A percentile compares a stretch with the other conserved stretches of the same genome.
Evolutionary conservation across 2,329 filamentous ascomycete species (phyloP).

Genomic region (Xylariaceae sp.): DNA sequence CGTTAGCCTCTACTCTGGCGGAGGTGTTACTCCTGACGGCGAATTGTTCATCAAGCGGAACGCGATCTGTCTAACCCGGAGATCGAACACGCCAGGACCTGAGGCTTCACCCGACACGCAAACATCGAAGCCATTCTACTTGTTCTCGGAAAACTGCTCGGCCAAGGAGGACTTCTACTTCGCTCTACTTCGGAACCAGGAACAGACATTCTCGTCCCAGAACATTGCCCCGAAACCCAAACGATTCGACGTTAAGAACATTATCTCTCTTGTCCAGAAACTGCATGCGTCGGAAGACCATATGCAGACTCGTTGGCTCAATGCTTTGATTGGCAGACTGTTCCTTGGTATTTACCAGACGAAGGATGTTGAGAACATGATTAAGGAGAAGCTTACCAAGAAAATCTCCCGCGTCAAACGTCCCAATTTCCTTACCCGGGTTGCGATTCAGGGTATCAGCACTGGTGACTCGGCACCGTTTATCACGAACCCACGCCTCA

Average conservation of each 20-base stretch:
- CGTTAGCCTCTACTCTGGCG: constrained; percentile 78
- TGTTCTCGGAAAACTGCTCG: constrained; percentile 92
- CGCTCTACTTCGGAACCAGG: constrained; percentile 78
- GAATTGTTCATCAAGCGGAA: constrained; percentile 96
- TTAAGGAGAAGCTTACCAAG: constrained; percentile 84
- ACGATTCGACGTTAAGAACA: constrained; percentile 75
- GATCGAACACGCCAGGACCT: constrained; percentile 40
- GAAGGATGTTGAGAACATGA: constrained; percentile 68
- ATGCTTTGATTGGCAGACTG: constrained; percentile 80
- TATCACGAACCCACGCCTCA: constrained; percentile 81
- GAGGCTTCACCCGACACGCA: constrained; percentile 52
- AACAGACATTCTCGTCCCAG: constrained; percentile 55
- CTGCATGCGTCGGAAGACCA: constrained; percentile 91
- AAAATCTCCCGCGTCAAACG: constrained; percentile 94
- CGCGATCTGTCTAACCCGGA: constrained; percentile 74
- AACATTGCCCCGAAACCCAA: constrained; percentile 62
- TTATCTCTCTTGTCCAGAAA: constrained; percentile 83
- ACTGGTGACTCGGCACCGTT: constrained; percentile 83
- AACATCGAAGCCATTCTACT: constrained; percentile 75
- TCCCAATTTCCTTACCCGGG: constrained; percentile 80
- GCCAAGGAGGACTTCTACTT: constrained; percentile 99
- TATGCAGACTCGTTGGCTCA: constrained; percentile 85
- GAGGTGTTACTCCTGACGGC: constrained; percentile 73
- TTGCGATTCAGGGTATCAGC: constrained; percentile 76
- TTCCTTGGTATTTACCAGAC: constrained; percentile 89